These are phyloP conservation scores for Suillus plorans DNA, from an alignment of 768 basidiomycete genomes.

Conservation along the genomic window DNA sequence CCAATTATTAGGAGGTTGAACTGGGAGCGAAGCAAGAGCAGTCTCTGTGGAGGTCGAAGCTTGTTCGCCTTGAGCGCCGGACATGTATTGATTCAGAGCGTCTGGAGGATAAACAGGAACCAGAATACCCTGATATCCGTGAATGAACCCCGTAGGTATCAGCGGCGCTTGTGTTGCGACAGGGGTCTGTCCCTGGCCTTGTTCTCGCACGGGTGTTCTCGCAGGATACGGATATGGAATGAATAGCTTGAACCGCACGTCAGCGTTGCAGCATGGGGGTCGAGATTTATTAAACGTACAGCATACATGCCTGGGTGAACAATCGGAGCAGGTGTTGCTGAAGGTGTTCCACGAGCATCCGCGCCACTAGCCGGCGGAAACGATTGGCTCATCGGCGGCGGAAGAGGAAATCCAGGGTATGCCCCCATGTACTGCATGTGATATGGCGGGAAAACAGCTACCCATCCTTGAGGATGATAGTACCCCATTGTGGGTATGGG, in stretches of 20 bases:
- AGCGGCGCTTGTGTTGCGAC: slow-evolving; percentile 50
- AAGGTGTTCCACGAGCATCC: slow-evolving; percentile 37
- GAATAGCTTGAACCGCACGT: slow-evolving; percentile 38
- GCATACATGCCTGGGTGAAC: slow-evolving; percentile 43
- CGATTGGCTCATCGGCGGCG: slow-evolving; percentile 18
- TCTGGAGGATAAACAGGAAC: slow-evolving; percentile 72
- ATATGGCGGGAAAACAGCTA: slow-evolving; percentile 52
- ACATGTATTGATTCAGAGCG: slow-evolving; percentile 68
- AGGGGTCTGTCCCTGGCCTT: slow-evolving; percentile 13
- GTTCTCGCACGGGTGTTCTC: slow-evolving; percentile 24
- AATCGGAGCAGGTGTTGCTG: slow-evolving; percentile 36
- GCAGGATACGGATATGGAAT: slow-evolving; percentile 47
- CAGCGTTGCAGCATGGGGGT: slow-evolving; percentile 7
- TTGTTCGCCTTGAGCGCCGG: slow-evolving; percentile 38
- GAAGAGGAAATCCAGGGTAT: slow-evolving; percentile 46
- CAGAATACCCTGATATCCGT: slow-evolving; percentile 70
- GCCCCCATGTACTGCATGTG: slow-evolving; percentile 50
- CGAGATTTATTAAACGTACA: slow-evolving; percentile 35
- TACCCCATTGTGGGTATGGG: slow-evolving; percentile 43
- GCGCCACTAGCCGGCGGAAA: slow-evolving; percentile 35
- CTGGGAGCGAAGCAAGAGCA: slow-evolving; percentile 23
- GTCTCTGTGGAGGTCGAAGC: slow-evolving; percentile 14
- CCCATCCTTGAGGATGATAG: slow-evolving; percentile 50
- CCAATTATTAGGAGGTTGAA: slow-evolving; percentile 33
- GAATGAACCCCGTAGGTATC: slow-evolving; percentile 66